Evolutionary conservation across 345 rosid species (phyloP).

Genomic region (Pistacia vera): DNA sequence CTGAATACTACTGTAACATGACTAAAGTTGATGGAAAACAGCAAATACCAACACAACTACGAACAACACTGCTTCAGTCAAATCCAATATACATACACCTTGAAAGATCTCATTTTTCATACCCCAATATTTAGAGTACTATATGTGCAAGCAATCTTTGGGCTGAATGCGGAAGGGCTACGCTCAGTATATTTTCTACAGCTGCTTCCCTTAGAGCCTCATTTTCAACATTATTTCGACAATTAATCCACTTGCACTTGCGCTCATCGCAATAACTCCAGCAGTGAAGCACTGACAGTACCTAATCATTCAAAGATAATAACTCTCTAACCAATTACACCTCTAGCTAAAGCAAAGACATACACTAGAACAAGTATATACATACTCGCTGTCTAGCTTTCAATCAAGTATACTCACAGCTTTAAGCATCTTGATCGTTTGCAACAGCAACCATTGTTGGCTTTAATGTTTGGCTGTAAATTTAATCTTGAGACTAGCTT

Average conservation of each 20-base stretch:
- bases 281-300: slow-evolving; percentile 63
- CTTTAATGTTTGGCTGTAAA: slow-evolving; percentile 18
- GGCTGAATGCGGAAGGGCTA: slow-evolving; percentile 51
- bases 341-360: slow-evolving; percentile 12
- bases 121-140: slow-evolving; percentile 33
- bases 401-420: slow-evolving; percentile 37
- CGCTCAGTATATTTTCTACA: slow-evolving; percentile 35
- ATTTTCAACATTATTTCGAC: slow-evolving; percentile 45
- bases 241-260: slow-evolving; percentile 47
- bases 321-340: slow-evolving; percentile 1
- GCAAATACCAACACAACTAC: neutral
- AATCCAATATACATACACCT: neutral
- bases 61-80: neutral
- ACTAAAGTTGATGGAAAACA: neutral
- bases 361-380: neutral
- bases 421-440: slow-evolving; percentile 54
- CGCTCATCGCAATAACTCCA: slow-evolving; percentile 54
- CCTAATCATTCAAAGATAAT: slow-evolving; percentile 28
- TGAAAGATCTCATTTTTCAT: slow-evolving; percentile 11
- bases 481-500: slow-evolving; percentile 25
- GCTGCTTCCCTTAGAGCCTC: slow-evolving; percentile 35
- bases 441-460: slow-evolving; percentile 43
- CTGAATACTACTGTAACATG: neutral
- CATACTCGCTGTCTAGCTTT: slow-evolving; percentile 4
- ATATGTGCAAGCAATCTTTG: slow-evolving; percentile 23